Percentiles rank a stretch among this genome's conserved stretches.
Conservation (phyloP, 148 eudicot species). For the Chenopodium album region DNA sequence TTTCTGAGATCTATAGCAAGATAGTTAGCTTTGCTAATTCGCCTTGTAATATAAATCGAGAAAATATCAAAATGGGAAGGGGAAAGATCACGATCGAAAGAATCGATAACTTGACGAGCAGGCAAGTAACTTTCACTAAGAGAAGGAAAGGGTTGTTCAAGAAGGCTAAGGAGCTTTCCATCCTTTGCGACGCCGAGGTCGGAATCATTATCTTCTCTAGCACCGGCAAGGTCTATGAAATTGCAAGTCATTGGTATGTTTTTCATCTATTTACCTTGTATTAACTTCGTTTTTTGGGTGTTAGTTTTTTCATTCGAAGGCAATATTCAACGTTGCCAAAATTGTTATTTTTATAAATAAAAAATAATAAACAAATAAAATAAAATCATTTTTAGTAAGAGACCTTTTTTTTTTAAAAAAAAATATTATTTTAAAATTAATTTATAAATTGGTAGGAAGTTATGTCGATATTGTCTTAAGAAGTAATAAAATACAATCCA, state of each 20-base stretch:
- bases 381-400: too few relatives aligned
- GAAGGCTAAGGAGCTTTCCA: conserved; percentile 58
- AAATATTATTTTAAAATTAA: too few relatives aligned
- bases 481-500: too few relatives aligned
- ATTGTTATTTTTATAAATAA: too few relatives aligned
- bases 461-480: not conserved
- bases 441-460: too few relatives aligned
- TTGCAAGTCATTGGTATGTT: conserved; percentile 43
- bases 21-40: not conserved
- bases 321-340: not conserved
- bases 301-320: not conserved
- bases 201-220: conserved; percentile 53
- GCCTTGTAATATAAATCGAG: not conserved
- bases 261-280: not conserved
- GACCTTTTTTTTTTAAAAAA: too few relatives aligned
- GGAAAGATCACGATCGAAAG: conserved; percentile 53
- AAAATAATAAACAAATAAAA: too few relatives aligned
- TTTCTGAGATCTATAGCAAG: not conserved
- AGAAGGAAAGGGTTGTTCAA: conserved; percentile 57
- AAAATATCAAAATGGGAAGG: conserved; percentile 39
- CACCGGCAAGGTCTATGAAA: conserved; percentile 52
- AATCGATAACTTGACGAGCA: conserved; percentile 53
- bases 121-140: conserved; percentile 66
- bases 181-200: conserved; percentile 56
- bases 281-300: too few relatives aligned